Base-by-base conservation (phyloP, 306 rosid species). In the Pueraria montana region DNA sequence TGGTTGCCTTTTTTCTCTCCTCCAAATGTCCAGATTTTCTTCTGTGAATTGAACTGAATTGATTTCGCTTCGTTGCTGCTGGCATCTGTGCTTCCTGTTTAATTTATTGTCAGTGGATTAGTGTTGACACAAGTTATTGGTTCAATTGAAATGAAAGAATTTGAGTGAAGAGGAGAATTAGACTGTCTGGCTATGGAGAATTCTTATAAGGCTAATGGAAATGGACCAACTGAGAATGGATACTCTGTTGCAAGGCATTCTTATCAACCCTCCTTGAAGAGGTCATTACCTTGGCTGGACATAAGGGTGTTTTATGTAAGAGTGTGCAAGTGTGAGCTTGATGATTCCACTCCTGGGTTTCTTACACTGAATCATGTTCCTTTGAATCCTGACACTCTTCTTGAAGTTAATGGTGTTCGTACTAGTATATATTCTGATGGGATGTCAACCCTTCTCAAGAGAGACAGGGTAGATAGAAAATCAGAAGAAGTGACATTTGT, bases 401-500 rank as follows among this genome's bases (percentile, higher is more conserved):
- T 92, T 23, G 95, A 92, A 85, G 87, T 91, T 40, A 94, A 94
- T 18, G 95, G 98, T 17, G 95, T 94, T 48, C 88, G 97, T n/a
- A 73, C 80, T 48, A 76, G 92, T 81, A 77, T 89, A 67, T 64
- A 87, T 73, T 92, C 91, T 2, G 95, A 92, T 49, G 93, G 93
- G 78, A 75, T 83, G 61, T 84, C 89, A 9, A 82, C 91, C 27
- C 79, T 88, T 77, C 98, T 94, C 73, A 89, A 84, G 40, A 87
- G 98, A 64, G 93, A 94, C 55, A 87, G 95, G 63, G 83, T 92
- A 2, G 98, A 94, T 84, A 88, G 87, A 76, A 92, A 86, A 80
- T 94, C 95, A 1, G 97, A 92, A 82, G 97, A 92, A 88, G 93
- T 88, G 16, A 92, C 98, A 11, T 94, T 90, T 85, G 94, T 90